Conservation (phyloP, 352 stramenopile genomes). For the Phytophthora rubi region DNA sequence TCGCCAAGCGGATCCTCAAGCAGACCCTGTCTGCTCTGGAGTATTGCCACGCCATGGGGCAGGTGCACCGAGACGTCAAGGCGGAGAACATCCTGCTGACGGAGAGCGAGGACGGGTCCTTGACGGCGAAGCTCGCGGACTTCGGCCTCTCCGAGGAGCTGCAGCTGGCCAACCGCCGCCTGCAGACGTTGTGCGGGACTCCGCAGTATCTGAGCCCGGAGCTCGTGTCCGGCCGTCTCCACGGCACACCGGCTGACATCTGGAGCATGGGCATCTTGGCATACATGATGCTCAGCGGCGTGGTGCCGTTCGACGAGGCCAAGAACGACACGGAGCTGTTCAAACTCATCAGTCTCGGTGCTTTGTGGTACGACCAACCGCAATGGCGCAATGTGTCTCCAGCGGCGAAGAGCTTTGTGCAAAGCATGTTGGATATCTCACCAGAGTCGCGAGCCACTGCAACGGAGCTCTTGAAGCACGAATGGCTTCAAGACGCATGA, state of each 20-base stretch:
- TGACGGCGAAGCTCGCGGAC: conserved; percentile 91
- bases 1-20: conserved; percentile 77
- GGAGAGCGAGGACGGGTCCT: conserved; percentile 75
- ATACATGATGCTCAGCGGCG: conserved; percentile 89
- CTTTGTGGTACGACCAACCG: conserved; percentile 92
- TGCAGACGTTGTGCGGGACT: conserved; percentile 95
- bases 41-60: conserved; percentile 88
- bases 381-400: conserved; percentile 86
- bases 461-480: conserved; percentile 57
- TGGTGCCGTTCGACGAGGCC: conserved; percentile 64
- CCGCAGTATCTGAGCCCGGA: conserved; percentile 97
- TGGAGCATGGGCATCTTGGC: conserved; percentile 96
- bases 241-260: conserved; percentile 94
- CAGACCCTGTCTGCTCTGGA: conserved; percentile 77
- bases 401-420: conserved; percentile 88
- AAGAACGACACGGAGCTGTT: conserved; percentile 59
- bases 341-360: conserved; percentile 90
- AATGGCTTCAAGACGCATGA: conserved; percentile 54
- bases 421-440: conserved; percentile 87
- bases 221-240: conserved; percentile 91
- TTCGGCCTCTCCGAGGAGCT: conserved; percentile 92
- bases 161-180: conserved; percentile 83
- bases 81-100: conserved; percentile 88
- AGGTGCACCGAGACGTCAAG: conserved; percentile 92
- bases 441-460: conserved; percentile 69